phyloP scores from a whole-genome alignment of 2,329 filamentous ascomycete species.

The Fusarium luffae region DNA sequence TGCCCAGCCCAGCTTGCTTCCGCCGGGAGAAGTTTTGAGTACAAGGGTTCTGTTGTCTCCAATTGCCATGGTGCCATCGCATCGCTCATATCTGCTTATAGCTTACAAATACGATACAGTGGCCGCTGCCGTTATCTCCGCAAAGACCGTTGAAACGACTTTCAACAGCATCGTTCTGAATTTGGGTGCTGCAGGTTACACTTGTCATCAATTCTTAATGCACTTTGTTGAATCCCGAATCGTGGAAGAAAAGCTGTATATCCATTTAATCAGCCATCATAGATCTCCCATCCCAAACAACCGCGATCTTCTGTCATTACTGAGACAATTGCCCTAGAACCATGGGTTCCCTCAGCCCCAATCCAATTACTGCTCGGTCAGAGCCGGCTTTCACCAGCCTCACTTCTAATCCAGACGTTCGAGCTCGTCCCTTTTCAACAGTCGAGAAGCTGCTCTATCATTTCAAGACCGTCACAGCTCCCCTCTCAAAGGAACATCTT shows the following conservation, averaged over 20 bases:
- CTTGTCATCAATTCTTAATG: too few relatives aligned
- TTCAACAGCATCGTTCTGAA: background rate
- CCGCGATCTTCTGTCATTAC: too few relatives aligned
- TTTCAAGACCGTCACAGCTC: conserved; percentile 4
- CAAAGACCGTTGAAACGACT: background rate
- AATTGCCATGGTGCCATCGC: background rate
- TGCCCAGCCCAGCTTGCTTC: background rate
- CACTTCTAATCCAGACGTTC: background rate
- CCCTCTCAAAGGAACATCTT: background rate
- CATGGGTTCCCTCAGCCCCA: background rate
- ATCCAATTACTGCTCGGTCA: background rate
- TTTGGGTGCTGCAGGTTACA: too few relatives aligned
- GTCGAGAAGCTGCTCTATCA: conserved; percentile 2
- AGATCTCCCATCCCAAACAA: background rate
- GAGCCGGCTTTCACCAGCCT: background rate
- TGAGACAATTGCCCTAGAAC: background rate
- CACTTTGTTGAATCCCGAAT: background rate
- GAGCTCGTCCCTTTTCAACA: conserved; percentile 5
- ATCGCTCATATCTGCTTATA: background rate
- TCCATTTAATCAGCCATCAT: background rate
- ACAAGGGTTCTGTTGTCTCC: background rate
- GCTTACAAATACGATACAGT: background rate
- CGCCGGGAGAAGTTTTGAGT: background rate
- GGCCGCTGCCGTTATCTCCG: background rate
- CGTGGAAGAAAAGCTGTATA: background rate